These are phyloP conservation scores for Porcisia hertigi DNA, from an alignment of 208 protist species.

Conservation along the genomic window DNA sequence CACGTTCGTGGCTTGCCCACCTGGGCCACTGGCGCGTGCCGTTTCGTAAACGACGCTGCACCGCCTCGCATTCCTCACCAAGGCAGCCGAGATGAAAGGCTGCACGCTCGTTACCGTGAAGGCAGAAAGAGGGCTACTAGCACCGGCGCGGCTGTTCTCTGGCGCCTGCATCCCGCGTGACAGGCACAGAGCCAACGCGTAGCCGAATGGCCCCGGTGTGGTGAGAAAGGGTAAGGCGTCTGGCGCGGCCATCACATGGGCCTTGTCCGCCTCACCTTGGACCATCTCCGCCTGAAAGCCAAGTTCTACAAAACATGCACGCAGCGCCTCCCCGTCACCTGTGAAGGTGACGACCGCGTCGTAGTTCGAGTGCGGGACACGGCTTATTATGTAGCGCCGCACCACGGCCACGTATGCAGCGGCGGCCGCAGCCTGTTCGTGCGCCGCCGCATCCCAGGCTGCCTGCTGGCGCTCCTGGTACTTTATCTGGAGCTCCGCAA, in stretches of 20 bases:
- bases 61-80: conserved; percentile 58
- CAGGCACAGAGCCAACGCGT: conserved; percentile 47
- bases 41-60: conserved; percentile 65
- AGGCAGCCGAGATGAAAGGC: conserved; percentile 58
- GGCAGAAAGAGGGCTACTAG: not conserved
- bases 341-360: conserved; percentile 67
- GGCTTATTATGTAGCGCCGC: conserved; percentile 45
- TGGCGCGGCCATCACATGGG: conserved; percentile 37
- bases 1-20: conserved; percentile 89
- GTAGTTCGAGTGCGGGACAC: conserved; percentile 61
- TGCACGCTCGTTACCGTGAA: conserved; percentile 47
- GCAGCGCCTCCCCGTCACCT: conserved; percentile 30
- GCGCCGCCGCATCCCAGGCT: conserved; percentile 53
- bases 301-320: conserved; percentile 17
- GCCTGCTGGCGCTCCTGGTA: conserved; percentile 46
- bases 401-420: conserved; percentile 56
- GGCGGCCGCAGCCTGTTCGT: conserved; percentile 39
- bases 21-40: conserved; percentile 79
- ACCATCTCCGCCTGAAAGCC: conserved; percentile 41
- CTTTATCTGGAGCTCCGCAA: conserved; percentile 42
- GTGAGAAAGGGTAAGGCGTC: conserved; percentile 15
- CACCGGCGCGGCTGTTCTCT: not conserved
- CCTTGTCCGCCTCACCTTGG: conserved; percentile 9
- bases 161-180: not conserved
- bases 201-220: conserved; percentile 54